Conservation (phyloP, 1,139 yeast genomes). For the Suhomyces atakaporum region DNA sequence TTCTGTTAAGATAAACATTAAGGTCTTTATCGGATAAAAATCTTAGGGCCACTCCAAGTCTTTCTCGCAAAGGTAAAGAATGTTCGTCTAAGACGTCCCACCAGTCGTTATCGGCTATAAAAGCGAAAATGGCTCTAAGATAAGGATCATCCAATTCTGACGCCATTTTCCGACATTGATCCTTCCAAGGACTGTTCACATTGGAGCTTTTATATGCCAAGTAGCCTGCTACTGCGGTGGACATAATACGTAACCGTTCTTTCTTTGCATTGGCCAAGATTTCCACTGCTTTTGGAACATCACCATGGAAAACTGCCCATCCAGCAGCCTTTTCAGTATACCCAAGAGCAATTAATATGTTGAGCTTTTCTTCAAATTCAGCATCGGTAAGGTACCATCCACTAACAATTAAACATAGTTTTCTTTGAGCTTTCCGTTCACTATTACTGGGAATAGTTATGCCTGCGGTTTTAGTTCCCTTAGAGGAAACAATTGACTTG, state of each 20-base stretch:
- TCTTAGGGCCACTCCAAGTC: slow-evolving; percentile 86
- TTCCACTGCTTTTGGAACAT: slow-evolving; percentile 76
- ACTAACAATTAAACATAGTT: slow-evolving; percentile 77
- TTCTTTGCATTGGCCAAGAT: slow-evolving; percentile 62
- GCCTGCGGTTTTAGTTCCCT: slow-evolving; percentile 47
- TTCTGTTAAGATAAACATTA: slow-evolving; percentile 63
- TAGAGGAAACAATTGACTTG: slow-evolving; percentile 41
- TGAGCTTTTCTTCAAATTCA: slow-evolving; percentile 73
- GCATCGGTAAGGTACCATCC: slow-evolving; percentile 88
- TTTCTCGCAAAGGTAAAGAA: slow-evolving; percentile 81
- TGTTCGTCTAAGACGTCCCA: slow-evolving; percentile 92
- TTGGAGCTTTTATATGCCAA: slow-evolving; percentile 66
- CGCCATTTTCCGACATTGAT: slow-evolving; percentile 86
- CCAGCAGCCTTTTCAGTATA: slow-evolving; percentile 91
- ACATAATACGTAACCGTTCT: slow-evolving; percentile 72
- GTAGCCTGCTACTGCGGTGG: slow-evolving; percentile 94
- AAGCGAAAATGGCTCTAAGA: slow-evolving; percentile 88
- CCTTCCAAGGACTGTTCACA: slow-evolving; percentile 87
- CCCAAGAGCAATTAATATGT: slow-evolving; percentile 57
- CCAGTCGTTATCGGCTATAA: slow-evolving; percentile 94
- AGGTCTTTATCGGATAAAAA: slow-evolving; percentile 80
- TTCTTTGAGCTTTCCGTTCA: slow-evolving; percentile 63
- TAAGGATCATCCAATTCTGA: slow-evolving; percentile 88
- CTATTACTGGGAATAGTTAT: slow-evolving; percentile 50
- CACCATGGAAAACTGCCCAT: slow-evolving; percentile 95